Conservation (phyloP, 2,329 filamentous ascomycete genomes). For the Fusarium chaquense region DNA sequence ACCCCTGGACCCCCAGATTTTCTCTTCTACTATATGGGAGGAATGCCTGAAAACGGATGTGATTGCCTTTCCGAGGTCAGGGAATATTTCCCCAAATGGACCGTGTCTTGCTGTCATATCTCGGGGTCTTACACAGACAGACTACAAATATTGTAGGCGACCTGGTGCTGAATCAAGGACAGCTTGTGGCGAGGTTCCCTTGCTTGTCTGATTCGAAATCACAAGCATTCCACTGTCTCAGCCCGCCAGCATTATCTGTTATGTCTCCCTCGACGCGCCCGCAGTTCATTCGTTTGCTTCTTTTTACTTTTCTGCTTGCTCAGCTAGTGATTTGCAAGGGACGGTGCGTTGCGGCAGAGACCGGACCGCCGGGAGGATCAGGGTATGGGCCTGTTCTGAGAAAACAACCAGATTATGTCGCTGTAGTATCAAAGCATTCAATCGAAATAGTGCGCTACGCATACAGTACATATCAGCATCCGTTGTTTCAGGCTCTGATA, state of each 20-base stretch:
- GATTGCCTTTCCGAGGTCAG: constrained; percentile 4
- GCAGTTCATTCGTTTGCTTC: too few relatives aligned
- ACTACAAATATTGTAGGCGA: not conserved
- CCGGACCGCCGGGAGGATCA: constrained; percentile 27
- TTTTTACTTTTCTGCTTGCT: not conserved
- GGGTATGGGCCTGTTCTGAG: not conserved
- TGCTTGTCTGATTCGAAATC: constrained; percentile 14
- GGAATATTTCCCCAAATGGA: constrained; percentile 12
- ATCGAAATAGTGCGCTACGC: constrained; percentile 1
- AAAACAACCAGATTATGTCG: constrained; percentile 1
- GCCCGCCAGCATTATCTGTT: constrained; percentile 16
- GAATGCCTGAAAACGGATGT: constrained; percentile 29
- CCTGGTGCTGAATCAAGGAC: not conserved
- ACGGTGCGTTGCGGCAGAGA: constrained; percentile 33
- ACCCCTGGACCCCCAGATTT: constrained; percentile 18
- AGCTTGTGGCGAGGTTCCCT: constrained; percentile 12
- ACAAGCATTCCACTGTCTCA: constrained; percentile 36
- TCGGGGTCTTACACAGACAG: constrained; percentile 14
- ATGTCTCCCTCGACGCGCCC: constrained; percentile 10
- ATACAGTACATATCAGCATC: not conserved
- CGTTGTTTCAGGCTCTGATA: constrained; percentile 6
- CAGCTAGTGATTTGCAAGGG: not conserved
- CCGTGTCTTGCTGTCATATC: constrained; percentile 37
- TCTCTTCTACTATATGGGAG: constrained; percentile 29
- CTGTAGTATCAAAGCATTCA: not conserved